Evolutionary conservation across 2,329 filamentous ascomycete genomes (phyloP).

Genomic region (Fusarium bactridioides): DNA sequence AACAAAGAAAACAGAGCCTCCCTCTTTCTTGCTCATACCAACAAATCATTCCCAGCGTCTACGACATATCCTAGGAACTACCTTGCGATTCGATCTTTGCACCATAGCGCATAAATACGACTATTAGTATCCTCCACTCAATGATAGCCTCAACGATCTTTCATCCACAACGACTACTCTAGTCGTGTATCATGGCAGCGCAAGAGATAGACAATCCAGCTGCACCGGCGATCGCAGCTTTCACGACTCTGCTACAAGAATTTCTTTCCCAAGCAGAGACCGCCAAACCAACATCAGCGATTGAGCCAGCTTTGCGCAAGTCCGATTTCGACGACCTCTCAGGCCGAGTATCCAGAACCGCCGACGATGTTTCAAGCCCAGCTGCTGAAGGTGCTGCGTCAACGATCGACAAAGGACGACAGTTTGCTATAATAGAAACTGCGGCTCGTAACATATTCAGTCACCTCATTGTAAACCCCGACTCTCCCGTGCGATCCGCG

Average conservation of each 20-base stretch:
- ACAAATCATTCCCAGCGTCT: background rate
- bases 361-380: slow-evolving; percentile 38
- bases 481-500: slow-evolving; percentile 26
- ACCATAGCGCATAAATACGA: background rate
- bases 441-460: slow-evolving; percentile 85
- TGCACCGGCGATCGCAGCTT: slow-evolving; percentile 61
- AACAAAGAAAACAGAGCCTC: slow-evolving; percentile 6
- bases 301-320: slow-evolving; percentile 80
- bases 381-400: slow-evolving; percentile 44
- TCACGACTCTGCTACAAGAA: slow-evolving; percentile 61
- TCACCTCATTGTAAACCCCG: slow-evolving; percentile 71
- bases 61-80: background rate
- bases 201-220: slow-evolving; percentile 55
- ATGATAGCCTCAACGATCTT: slow-evolving; percentile 23
- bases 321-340: slow-evolving; percentile 65
- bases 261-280: slow-evolving; percentile 67
- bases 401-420: slow-evolving; percentile 57
- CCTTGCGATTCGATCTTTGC: background rate
- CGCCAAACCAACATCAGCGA: slow-evolving; percentile 65
- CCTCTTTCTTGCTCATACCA: background rate
- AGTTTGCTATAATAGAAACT: slow-evolving; percentile 80
- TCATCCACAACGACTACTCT: slow-evolving; percentile 12
- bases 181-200: slow-evolving; percentile 57
- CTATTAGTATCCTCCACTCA: background rate
- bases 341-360: slow-evolving; percentile 51